phyloP scores from a whole-genome alignment of 2,329 filamentous ascomycete genomes.

The Verticillium zaregamsianum region DNA sequence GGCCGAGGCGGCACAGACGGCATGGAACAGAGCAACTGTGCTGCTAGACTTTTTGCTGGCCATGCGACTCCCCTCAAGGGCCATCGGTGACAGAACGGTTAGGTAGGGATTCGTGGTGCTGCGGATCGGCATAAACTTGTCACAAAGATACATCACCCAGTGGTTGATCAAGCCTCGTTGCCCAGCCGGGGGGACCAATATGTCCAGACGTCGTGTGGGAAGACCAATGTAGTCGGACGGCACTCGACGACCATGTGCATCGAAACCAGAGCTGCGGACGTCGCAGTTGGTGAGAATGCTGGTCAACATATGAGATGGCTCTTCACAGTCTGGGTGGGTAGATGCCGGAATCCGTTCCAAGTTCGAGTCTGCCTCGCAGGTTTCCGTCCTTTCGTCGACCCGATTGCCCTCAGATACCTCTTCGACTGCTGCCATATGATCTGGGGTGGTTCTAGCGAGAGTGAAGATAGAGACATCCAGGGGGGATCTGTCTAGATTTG shows the following conservation, averaged over 20 bases:
- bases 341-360: not conserved
- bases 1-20: slow-evolving; percentile 5
- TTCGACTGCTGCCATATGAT: not conserved
- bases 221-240: not conserved
- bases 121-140: slow-evolving; percentile 3
- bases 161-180: slow-evolving; percentile 4
- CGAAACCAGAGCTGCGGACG: not conserved
- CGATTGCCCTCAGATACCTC: not conserved
- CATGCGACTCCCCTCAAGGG: slow-evolving; percentile 3
- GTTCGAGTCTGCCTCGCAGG: not conserved
- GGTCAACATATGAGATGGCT: not conserved
- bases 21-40: slow-evolving; percentile 4
- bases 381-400: not conserved
- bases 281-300: not conserved
- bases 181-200: not conserved
- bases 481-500: not conserved
- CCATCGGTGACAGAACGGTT: slow-evolving; percentile 1
- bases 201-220: not conserved
- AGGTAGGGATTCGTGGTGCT: slow-evolving; percentile 1
- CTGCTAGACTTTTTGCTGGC: not conserved
- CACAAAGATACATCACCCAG: slow-evolving; percentile 5
- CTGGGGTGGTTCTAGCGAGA: not conserved
- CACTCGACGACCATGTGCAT: not conserved
- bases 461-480: not conserved
- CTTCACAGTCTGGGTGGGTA: not conserved